A percentile compares a stretch with the other conserved stretches of the same genome.
Conservation (phyloP, 2,329 filamentous ascomycete genomes). For the Botrytis byssoidea region DNA sequence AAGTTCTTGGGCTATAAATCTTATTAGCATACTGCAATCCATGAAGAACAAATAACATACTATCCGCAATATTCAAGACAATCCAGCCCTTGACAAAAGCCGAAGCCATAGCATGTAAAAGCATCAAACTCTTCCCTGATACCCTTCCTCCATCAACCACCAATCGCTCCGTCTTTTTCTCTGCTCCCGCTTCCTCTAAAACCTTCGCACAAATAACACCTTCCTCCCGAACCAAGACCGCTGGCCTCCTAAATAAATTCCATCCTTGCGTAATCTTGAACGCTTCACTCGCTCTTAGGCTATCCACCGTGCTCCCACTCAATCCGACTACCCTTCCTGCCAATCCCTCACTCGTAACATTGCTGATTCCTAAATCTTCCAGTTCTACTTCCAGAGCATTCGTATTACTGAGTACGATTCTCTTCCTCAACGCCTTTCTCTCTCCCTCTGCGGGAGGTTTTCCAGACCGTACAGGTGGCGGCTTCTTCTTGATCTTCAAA, state of each 20-base stretch:
- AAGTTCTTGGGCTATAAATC: slow-evolving; percentile 68
- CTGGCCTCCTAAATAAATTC: slow-evolving; percentile 80
- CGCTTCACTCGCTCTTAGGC: slow-evolving; percentile 77
- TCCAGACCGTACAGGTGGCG: slow-evolving; percentile 29
- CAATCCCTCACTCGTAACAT: slow-evolving; percentile 53
- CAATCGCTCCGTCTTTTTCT: slow-evolving; percentile 57
- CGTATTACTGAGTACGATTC: slow-evolving; percentile 88
- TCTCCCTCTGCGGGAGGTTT: slow-evolving; percentile 71
- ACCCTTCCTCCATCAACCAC: slow-evolving; percentile 72
- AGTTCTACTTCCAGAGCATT: slow-evolving; percentile 80
- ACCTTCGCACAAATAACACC: slow-evolving; percentile 67
- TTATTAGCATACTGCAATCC: slow-evolving; percentile 23
- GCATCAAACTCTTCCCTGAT: slow-evolving; percentile 81
- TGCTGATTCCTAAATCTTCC: slow-evolving; percentile 55
- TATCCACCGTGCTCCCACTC: slow-evolving; percentile 69
- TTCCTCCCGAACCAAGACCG: slow-evolving; percentile 74
- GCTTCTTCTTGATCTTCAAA: slow-evolving; percentile 50
- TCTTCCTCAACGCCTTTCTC: slow-evolving; percentile 82
- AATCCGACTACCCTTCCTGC: slow-evolving; percentile 68
- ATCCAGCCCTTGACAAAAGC: slow-evolving; percentile 83
- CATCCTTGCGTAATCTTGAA: slow-evolving; percentile 91
- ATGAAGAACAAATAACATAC: slow-evolving; percentile 48
- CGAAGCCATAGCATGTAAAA: slow-evolving; percentile 80
- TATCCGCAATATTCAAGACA: slow-evolving; percentile 85
- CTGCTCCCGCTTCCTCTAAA: slow-evolving; percentile 55